Percentiles rank a stretch among this genome's conserved stretches.
phyloP scores from a whole-genome alignment of 805 yeast genomes.

The Suhomyces xylopsoci region DNA sequence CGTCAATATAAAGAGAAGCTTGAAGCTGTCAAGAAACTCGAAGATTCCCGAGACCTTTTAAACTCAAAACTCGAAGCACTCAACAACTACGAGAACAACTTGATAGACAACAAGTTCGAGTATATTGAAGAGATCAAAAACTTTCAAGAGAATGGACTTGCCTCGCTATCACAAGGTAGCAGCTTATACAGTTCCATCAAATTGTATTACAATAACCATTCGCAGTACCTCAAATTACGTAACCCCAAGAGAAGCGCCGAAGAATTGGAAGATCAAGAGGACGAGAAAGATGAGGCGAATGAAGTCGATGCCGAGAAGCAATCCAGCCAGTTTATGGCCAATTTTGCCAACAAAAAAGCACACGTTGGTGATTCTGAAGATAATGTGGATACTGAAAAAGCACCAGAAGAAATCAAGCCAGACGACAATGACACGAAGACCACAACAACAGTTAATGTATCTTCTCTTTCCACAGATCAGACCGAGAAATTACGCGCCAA shows the following conservation, averaged over 20 bases:
- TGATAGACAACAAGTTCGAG: constrained; percentile 36
- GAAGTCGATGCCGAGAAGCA: constrained; percentile 16
- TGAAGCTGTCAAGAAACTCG: constrained; percentile 11
- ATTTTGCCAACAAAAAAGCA: constrained; percentile 6
- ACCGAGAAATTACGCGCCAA: constrained; percentile 28
- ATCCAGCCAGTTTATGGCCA: constrained; percentile 13
- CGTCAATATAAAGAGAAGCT: constrained; percentile 15
- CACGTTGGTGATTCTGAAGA: background rate
- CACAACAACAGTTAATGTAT: constrained; percentile 1
- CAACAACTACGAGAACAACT: constrained; percentile 32
- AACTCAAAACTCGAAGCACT: constrained; percentile 19
- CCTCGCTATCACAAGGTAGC: background rate
- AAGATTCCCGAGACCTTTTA: constrained; percentile 18
- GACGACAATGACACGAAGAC: constrained; percentile 1
- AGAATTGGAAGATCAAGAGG: constrained; percentile 39
- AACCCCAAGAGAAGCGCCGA: constrained; percentile 37
- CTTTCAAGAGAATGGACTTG: constrained; percentile 20
- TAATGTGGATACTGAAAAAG: background rate
- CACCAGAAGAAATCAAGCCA: background rate
- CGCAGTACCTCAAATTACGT: constrained; percentile 43
- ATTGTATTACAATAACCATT: constrained; percentile 40
- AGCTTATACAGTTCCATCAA: background rate
- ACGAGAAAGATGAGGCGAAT: constrained; percentile 32
- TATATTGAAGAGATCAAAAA: constrained; percentile 31
- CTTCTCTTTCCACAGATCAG: constrained; percentile 8